phyloP scores from a whole-genome alignment of 805 yeast genomes.

The Saccharomycopsis lassenensis region DNA sequence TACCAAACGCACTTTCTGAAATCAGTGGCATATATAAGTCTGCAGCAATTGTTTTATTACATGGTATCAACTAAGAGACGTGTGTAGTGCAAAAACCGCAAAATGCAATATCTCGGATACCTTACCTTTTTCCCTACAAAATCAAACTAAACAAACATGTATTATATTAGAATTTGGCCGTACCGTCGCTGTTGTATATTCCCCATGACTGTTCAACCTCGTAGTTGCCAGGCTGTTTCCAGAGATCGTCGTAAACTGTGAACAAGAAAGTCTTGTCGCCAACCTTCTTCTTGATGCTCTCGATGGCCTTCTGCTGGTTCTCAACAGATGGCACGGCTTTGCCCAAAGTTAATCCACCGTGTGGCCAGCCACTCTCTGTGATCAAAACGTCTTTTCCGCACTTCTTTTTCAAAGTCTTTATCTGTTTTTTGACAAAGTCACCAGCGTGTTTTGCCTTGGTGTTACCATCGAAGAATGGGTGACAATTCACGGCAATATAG shows the following conservation, averaged over 20 bases:
- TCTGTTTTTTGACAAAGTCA: constrained; percentile 37
- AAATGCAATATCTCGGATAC: too few species aligned
- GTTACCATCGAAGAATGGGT: constrained; percentile 50
- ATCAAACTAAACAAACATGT: background rate
- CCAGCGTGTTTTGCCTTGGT: constrained; percentile 43
- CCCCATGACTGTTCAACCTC: constrained; percentile 68
- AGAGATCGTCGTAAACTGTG: constrained; percentile 50
- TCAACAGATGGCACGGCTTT: constrained; percentile 42
- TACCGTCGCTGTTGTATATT: constrained; percentile 25
- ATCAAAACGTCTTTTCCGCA: constrained; percentile 44
- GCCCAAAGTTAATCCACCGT: constrained; percentile 44
- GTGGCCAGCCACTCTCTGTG: constrained; percentile 60
- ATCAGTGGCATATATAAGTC: too few species aligned
- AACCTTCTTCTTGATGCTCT: constrained; percentile 34
- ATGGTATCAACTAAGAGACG: too few species aligned
- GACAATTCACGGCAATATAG: constrained; percentile 51
- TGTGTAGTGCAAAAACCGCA: too few species aligned
- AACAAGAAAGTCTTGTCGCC: constrained; percentile 45
- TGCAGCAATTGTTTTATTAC: too few species aligned
- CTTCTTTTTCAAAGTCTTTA: constrained; percentile 28
- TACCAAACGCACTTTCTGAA: too few species aligned
- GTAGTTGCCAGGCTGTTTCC: constrained; percentile 50
- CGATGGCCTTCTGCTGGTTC: constrained; percentile 43
- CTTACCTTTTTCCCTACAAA: too few species aligned
- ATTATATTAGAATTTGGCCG: background rate